Conservation (phyloP, 2,329 filamentous ascomycete species). For the Hypomyces perniciosus region DNA sequence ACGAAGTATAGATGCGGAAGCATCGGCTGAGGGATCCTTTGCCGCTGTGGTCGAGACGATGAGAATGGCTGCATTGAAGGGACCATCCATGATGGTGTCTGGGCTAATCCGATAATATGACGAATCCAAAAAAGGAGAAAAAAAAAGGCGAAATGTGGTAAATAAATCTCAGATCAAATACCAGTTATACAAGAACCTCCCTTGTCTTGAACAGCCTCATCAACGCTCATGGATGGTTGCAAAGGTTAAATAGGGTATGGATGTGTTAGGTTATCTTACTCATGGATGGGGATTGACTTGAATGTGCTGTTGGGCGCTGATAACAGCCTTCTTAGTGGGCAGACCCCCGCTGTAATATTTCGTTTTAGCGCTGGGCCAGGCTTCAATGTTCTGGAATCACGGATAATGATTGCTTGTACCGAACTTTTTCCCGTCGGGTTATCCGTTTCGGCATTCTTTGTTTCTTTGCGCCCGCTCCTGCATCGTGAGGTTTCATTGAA, state of each 20-base stretch:
- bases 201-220: too few species aligned
- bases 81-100: conserved; percentile 10
- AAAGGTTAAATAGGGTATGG: too few species aligned
- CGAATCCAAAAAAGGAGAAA: neutral
- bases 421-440: too few species aligned
- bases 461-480: too few species aligned
- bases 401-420: neutral
- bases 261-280: neutral
- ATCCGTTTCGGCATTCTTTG: too few species aligned
- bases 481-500: too few species aligned
- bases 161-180: neutral
- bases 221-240: too few species aligned
- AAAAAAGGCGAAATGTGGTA: neutral
- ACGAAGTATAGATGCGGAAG: conserved; percentile 59
- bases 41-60: conserved; percentile 88
- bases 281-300: too few species aligned
- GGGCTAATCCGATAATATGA: neutral
- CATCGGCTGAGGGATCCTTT: conserved; percentile 71
- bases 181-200: too few species aligned
- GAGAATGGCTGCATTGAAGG: conserved; percentile 69
- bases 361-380: neutral
- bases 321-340: neutral
- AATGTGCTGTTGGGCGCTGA: too few species aligned
- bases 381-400: too few species aligned
- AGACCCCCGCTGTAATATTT: neutral